phyloP scores from a whole-genome alignment of 2,329 filamentous ascomycete genomes.

The Fusarium albosuccineum region DNA sequence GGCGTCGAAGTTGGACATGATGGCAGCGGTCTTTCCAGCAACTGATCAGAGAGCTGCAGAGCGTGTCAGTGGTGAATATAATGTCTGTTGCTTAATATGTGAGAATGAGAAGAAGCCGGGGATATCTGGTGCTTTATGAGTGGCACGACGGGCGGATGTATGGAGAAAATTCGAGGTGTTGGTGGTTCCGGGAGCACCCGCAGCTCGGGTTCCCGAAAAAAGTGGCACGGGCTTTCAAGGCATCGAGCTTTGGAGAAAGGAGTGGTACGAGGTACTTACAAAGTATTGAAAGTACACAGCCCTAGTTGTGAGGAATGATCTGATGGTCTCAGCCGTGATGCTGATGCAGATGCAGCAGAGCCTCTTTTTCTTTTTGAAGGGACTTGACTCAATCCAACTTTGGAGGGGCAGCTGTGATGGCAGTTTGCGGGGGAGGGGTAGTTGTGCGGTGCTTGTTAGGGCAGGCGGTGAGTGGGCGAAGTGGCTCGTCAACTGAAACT shows the following conservation, averaged over 20 bases:
- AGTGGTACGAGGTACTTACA: not conserved
- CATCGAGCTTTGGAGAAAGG: not conserved
- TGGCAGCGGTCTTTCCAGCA: not conserved
- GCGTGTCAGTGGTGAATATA: not conserved
- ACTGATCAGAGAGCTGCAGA: not conserved
- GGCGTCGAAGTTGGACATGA: conserved; percentile 17
- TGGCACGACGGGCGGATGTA: not conserved
- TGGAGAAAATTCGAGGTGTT: not conserved
- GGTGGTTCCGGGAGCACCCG: not conserved
- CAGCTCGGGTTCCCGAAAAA: not conserved
- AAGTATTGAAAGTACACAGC: not conserved
- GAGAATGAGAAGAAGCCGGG: not conserved
- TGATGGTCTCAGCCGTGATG: not conserved
- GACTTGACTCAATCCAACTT: not conserved
- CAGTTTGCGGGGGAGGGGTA: too few species aligned
- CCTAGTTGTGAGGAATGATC: not conserved
- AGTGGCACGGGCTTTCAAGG: not conserved
- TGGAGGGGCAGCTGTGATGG: not conserved
- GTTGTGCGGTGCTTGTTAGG: not conserved
- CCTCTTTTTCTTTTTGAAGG: not conserved
- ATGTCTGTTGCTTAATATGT: not conserved
- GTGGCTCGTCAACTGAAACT: too few species aligned
- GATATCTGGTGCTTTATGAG: not conserved
- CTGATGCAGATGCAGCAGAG: not conserved
- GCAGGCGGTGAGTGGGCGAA: not conserved